Percentiles rank a stretch among this genome's conserved stretches.
Evolutionary conservation across 345 rosid genomes (phyloP).

Genomic region (Kernera saxatilis): DNA sequence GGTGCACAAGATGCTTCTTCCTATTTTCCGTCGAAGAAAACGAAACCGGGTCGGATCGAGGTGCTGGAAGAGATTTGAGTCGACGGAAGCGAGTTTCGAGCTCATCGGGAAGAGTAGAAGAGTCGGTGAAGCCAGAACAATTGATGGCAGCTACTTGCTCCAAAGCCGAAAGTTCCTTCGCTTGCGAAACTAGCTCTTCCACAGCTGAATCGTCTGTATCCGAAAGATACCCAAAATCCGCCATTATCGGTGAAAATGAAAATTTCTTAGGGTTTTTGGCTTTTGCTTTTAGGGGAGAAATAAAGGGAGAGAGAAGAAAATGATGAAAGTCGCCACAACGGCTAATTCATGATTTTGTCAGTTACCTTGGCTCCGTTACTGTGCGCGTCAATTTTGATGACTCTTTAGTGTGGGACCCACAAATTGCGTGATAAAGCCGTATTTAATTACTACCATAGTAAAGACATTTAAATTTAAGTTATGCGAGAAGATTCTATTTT

Average conservation of each 20-base stretch:
- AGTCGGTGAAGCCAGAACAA: slow-evolving; percentile 48
- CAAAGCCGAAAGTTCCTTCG: slow-evolving; percentile 62
- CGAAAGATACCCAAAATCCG: slow-evolving; percentile 53
- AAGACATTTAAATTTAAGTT: not conserved
- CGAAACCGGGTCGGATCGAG: slow-evolving; percentile 27
- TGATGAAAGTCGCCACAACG: slow-evolving; percentile 33
- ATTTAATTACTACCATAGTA: not conserved
- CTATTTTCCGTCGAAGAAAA: not conserved
- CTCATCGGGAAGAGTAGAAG: slow-evolving; percentile 57
- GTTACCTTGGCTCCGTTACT: slow-evolving; percentile 15
- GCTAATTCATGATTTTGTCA: slow-evolving; percentile 41
- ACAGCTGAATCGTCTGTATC: slow-evolving; percentile 79
- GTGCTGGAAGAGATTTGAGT: slow-evolving; percentile 60
- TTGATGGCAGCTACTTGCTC: slow-evolving; percentile 75
- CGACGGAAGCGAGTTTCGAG: slow-evolving; percentile 69
- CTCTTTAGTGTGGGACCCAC: slow-evolving; percentile 6
- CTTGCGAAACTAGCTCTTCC: slow-evolving; percentile 64
- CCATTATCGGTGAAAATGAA: slow-evolving; percentile 35
- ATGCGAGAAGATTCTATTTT: not conserved
- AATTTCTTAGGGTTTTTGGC: slow-evolving; percentile 2
- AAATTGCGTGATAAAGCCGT: not conserved
- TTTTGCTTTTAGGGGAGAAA: not conserved
- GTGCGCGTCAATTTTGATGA: slow-evolving; percentile 3
- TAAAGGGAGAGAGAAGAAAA: not conserved
- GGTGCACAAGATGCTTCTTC: not conserved